Base-by-base conservation (phyloP, 2,329 filamentous ascomycete species). In the Colletotrichum acutatum region DNA sequence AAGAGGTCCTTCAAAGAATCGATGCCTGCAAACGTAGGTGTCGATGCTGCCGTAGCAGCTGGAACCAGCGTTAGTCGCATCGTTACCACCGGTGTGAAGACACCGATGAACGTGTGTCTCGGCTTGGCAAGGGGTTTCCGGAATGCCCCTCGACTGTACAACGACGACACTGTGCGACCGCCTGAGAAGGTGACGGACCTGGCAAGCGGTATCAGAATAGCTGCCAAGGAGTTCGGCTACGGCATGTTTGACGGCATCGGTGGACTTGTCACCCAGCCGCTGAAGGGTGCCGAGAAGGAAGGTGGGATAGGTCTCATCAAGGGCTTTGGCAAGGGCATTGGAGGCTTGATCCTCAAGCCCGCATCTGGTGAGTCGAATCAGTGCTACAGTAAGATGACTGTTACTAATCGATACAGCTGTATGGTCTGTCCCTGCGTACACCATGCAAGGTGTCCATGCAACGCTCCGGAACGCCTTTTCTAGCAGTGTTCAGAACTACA, bases 71-170 rank as follows among this genome's bases (percentile, higher is more conserved):
- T 95, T 46, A 88, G 90, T 26, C 90, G 91, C n/a, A 92, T 97
- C 60, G 90, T 95, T 5, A 88, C 89, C 12, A 91, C 93, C n/a
- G 90, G 93, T 5, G 86, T 96, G 72, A 94, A 93, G 77, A 92
- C 92, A 1, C 95, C 95, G 0, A 92, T 97, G 87, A 94, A 97
- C 80, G 93, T 98, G 75, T 94, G 94, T 53, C 83, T 98, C 54
- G 93, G 93, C 0, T 83, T 98, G 49, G 93, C 95, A 0, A 93
- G 93, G 80, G 95, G 95, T 0, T 97, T 98, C 80, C 93, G 96
- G 79, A 98, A 98, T 77, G 92, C 94, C 6, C 95, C 95, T 0
- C 92, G 90, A 76, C 85, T 98, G 1, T 98, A 98, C 79, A 93
- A 95, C 54, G 95, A 97, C 77, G 91, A 94, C 1, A 95, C 92